Conservation (phyloP, 192 early-diverging fungal species). For the Coemansia sp. region DNA sequence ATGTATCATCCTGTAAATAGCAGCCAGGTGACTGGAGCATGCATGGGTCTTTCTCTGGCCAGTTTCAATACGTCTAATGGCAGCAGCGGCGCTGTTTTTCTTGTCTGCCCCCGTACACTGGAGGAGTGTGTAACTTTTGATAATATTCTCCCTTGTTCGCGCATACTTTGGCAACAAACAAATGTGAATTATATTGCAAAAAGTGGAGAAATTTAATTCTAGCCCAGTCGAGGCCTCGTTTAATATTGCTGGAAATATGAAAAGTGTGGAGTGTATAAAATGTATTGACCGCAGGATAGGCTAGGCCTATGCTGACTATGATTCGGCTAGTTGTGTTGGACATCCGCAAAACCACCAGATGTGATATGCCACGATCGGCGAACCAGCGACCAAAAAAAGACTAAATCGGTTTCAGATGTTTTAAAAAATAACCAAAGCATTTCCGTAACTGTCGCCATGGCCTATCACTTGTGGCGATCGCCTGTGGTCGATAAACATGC, state of each 20-base stretch:
- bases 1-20: conserved; percentile 44
- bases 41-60: neutral
- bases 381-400: neutral
- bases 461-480: neutral
- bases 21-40: neutral
- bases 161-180: neutral
- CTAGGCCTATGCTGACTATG: neutral
- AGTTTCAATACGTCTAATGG: neutral
- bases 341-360: neutral
- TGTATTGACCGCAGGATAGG: neutral
- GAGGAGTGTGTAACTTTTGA: conserved; percentile 5
- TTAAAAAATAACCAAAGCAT: neutral
- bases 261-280: neutral
- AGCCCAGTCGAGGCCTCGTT: neutral
- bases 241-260: neutral
- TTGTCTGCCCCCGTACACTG: neutral
- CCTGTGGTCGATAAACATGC: neutral
- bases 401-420: too few relatives aligned
- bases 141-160: neutral
- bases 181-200: neutral
- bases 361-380: neutral
- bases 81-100: neutral
- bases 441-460: neutral
- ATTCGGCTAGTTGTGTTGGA: neutral
- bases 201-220: neutral